Evolutionary conservation across 805 yeast species (phyloP).

Genomic region (Kluyveromyces aestuarii): DNA sequence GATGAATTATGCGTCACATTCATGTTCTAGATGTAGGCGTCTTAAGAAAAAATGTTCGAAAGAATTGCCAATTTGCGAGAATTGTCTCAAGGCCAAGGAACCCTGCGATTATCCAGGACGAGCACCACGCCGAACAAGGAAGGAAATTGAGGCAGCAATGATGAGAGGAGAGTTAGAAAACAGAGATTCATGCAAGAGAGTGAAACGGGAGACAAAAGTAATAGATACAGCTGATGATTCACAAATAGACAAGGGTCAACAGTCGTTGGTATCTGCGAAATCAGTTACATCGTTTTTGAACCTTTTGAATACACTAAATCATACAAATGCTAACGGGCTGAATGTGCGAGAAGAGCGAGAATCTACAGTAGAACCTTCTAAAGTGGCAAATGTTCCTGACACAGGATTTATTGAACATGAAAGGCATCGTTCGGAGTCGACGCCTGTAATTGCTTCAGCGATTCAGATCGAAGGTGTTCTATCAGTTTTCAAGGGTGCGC

Average conservation of each 20-base stretch:
- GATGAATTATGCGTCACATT: constrained; percentile 17
- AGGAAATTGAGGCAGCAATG: constrained; percentile 19
- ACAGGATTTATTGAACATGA: constrained; percentile 4
- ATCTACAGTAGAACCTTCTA: not conserved
- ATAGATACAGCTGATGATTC: not conserved
- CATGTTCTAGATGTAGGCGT: constrained; percentile 40
- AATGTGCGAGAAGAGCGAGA: not conserved
- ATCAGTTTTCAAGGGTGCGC: constrained; percentile 25
- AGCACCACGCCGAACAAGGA: constrained; percentile 33
- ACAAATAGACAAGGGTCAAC: not conserved
- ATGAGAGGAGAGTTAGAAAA: constrained; percentile 16
- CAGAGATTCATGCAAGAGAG: constrained; percentile 3
- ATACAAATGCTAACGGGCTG: not conserved
- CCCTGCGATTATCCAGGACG: constrained; percentile 37
- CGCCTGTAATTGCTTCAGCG: constrained; percentile 21
- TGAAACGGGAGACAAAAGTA: constrained; percentile 4
- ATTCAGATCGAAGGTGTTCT: constrained; percentile 25
- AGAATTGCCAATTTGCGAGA: constrained; percentile 34
- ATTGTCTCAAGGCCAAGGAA: constrained; percentile 33
- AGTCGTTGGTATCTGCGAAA: not conserved
- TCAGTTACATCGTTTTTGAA: constrained; percentile 1
- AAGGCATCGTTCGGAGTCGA: constrained; percentile 13
- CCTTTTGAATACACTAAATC: constrained; percentile 2
- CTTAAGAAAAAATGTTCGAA: constrained; percentile 43
- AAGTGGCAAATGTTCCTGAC: not conserved